Evolutionary conservation across 257 asterid genomes (phyloP).

Genomic region (Solanum sparsipilum): DNA sequence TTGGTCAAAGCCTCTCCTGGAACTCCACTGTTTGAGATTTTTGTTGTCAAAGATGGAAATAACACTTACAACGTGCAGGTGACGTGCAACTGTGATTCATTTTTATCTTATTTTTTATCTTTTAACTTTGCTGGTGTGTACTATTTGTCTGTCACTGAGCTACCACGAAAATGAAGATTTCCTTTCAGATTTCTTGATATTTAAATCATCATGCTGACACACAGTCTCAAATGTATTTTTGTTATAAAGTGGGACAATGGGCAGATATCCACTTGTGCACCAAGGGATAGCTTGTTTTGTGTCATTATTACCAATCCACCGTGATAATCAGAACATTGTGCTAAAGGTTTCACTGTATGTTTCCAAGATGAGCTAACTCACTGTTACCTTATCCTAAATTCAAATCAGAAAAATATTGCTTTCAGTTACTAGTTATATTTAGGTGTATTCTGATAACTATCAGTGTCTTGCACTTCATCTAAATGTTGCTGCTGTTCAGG

Average conservation of each 20-base stretch:
- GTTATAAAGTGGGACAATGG: neutral
- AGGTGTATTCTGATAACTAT: neutral
- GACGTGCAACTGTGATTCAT: neutral
- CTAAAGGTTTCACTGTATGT: neutral
- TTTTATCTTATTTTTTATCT: neutral
- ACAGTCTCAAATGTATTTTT: neutral
- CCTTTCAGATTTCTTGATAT: neutral
- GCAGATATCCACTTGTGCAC: neutral
- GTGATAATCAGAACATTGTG: neutral
- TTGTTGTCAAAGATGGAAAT: slow-evolving; percentile 70
- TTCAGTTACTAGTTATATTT: neutral
- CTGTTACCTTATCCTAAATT: neutral
- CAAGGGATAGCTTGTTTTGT: neutral
- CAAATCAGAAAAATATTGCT: neutral
- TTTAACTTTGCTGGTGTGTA: neutral
- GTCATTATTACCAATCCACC: neutral
- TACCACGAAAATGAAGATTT: neutral
- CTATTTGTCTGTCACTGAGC: neutral
- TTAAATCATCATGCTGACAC: neutral
- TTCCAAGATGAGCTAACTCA: neutral
- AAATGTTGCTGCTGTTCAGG: neutral
- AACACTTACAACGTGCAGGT: slow-evolving; percentile 76
- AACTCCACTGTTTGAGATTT: slow-evolving; percentile 84
- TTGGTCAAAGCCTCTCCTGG: slow-evolving; percentile 84
- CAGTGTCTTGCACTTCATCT: neutral